A percentile compares a stretch with the other conserved stretches of the same genome.
Evolutionary conservation across 352 stramenopile species (phyloP).

Genomic region (Phytophthora hibernalis): DNA sequence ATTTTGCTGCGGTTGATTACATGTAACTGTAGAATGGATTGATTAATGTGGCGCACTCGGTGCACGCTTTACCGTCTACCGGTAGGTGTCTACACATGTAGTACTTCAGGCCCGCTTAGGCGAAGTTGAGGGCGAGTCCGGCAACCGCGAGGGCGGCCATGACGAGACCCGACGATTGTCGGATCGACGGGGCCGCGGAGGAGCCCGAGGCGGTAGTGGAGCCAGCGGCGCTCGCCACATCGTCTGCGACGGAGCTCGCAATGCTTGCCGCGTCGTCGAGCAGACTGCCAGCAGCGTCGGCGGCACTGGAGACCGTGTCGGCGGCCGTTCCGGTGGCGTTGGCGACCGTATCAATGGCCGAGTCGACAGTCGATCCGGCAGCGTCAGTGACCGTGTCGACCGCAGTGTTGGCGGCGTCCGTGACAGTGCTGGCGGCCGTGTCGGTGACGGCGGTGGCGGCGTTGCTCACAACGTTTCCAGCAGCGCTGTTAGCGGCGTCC

Average conservation of each 20-base stretch:
- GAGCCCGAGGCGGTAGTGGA: constrained; percentile 19
- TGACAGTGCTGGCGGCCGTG: constrained; percentile 5
- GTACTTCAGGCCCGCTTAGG: constrained; percentile 23
- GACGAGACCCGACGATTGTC: constrained; percentile 26
- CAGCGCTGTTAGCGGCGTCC: constrained; percentile 19
- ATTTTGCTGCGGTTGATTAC: not conserved
- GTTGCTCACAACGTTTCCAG: constrained; percentile 14
- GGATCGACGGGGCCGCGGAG: constrained; percentile 22
- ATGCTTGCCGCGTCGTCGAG: constrained; percentile 23
- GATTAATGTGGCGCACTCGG: constrained; percentile 3
- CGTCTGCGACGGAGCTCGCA: constrained; percentile 28
- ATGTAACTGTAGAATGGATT: constrained; percentile 5
- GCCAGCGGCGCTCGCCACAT: constrained; percentile 30
- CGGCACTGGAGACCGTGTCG: constrained; percentile 20
- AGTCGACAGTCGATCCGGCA: constrained; percentile 12
- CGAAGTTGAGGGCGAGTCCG: constrained; percentile 41
- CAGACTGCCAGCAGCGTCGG: constrained; percentile 22
- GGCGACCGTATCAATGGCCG: constrained; percentile 18
- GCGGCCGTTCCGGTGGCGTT: constrained; percentile 20
- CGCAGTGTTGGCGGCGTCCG: constrained; percentile 6
- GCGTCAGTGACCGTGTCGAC: constrained; percentile 21
- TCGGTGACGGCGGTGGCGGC: constrained; percentile 2
- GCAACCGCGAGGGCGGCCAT: constrained; percentile 26
- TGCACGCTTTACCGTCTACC: constrained; percentile 7
- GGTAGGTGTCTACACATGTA: constrained; percentile 26